phyloP scores from a whole-genome alignment of 2,329 filamentous ascomycete species.

The Aspergillus pseudoviridinutans region DNA sequence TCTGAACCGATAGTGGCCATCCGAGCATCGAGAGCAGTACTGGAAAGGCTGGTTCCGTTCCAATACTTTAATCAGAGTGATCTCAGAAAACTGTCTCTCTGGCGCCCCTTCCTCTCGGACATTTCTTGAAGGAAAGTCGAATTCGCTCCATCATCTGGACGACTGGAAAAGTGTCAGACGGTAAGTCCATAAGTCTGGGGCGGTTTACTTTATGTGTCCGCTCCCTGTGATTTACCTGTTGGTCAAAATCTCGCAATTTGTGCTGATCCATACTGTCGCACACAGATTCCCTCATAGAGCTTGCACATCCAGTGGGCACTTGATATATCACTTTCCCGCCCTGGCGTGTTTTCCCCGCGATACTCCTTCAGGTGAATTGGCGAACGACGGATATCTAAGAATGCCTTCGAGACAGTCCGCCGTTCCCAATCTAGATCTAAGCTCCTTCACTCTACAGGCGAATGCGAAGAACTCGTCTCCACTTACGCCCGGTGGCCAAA shows the following conservation, averaged over 20 bases:
- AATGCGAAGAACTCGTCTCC: slow-evolving; percentile 29
- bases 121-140: background rate
- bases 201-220: background rate
- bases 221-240: background rate
- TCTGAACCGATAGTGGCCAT: background rate
- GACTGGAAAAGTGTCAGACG: background rate
- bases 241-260: background rate
- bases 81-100: background rate
- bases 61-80: slow-evolving; percentile 11
- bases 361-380: background rate
- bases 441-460: slow-evolving; percentile 27
- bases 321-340: slow-evolving; percentile 4
- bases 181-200: background rate
- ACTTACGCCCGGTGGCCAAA: slow-evolving; percentile 32
- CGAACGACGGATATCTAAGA: slow-evolving; percentile 17
- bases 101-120: background rate
- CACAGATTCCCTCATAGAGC: background rate
- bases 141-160: background rate
- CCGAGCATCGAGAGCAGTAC: slow-evolving; percentile 9
- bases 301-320: background rate
- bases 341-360: background rate
- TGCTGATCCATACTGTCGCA: background rate
- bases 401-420: slow-evolving; percentile 36
- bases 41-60: slow-evolving; percentile 23
- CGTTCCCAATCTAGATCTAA: slow-evolving; percentile 37